phyloP scores from a whole-genome alignment of 257 asterid genomes.

The Ilex aquifolium region DNA sequence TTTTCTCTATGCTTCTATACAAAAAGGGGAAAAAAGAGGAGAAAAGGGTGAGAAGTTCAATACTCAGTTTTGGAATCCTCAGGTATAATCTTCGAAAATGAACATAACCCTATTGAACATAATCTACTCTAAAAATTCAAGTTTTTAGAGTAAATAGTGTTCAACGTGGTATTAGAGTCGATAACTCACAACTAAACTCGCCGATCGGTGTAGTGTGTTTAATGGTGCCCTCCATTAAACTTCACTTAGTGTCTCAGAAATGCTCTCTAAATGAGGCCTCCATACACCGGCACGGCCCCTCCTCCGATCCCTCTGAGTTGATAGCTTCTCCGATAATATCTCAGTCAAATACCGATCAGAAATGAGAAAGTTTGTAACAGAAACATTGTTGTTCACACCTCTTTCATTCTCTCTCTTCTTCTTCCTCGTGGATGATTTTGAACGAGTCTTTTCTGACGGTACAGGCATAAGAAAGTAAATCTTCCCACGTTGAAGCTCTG shows the following conservation, averaged over 20 bases:
- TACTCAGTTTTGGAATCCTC: slow-evolving; percentile 30
- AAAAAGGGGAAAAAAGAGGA: slow-evolving; percentile 1
- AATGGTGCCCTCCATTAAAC: slow-evolving; percentile 8
- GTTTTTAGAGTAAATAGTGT: too few species aligned
- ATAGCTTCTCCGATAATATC: slow-evolving; percentile 64
- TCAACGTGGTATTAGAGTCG: too few species aligned
- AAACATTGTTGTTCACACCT: slow-evolving; percentile 1
- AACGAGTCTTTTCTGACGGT: slow-evolving; percentile 32
- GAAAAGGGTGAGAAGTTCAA: neutral
- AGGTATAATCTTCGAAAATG: neutral
- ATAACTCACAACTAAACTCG: too few species aligned
- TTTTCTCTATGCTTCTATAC: slow-evolving; percentile 30
- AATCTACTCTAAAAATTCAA: too few species aligned
- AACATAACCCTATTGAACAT: slow-evolving; percentile 1
- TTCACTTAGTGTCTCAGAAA: slow-evolving; percentile 63
- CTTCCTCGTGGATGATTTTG: slow-evolving; percentile 28
- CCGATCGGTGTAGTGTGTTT: too few species aligned
- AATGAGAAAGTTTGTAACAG: slow-evolving; percentile 20
- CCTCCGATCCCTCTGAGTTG: slow-evolving; percentile 72
- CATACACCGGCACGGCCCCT: slow-evolving; percentile 80
- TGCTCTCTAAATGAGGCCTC: slow-evolving; percentile 89
- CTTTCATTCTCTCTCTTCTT: slow-evolving; percentile 33
- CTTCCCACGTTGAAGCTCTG: slow-evolving; percentile 80
- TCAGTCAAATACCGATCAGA: slow-evolving; percentile 78
- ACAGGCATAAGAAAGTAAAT: slow-evolving; percentile 85